A percentile compares a stretch with the other conserved stretches of the same genome.
These are phyloP conservation scores for Avena sativa DNA, from an alignment of 176 grass and related monocot genomes.

Conservation along the genomic window DNA sequence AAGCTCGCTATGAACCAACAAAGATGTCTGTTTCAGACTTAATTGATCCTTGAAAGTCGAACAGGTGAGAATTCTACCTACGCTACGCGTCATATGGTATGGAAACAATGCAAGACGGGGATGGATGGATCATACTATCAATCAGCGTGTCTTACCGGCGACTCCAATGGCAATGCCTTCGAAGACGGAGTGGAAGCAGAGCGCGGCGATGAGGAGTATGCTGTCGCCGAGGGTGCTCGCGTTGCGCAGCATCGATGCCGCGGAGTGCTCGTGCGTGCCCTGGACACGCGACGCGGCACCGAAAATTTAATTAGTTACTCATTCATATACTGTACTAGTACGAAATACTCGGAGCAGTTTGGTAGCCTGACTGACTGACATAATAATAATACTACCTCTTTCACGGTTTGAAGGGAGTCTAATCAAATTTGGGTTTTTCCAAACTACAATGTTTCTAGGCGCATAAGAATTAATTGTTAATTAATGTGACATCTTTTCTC, in stretches of 20 bases:
- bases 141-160: constrained; percentile 49
- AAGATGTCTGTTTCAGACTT: neutral
- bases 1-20: neutral
- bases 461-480: no score
- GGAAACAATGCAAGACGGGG: neutral
- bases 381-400: no score
- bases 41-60: neutral
- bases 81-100: neutral
- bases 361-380: neutral
- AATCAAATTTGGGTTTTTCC: no score
- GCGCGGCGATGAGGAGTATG: constrained; percentile 76
- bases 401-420: no score
- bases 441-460: no score
- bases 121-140: neutral
- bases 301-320: neutral
- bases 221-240: constrained; percentile 81
- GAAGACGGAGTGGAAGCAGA: constrained; percentile 99
- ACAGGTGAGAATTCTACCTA: neutral
- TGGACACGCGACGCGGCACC: neutral
- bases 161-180: constrained; percentile 97
- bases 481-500: no score
- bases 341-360: neutral
- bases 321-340: no score
- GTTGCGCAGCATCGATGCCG: constrained; percentile 65
- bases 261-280: constrained; percentile 37